These are phyloP conservation scores for Craterostigma plantagineum DNA, from an alignment of 257 asterid genomes.

Conservation along the genomic window DNA sequence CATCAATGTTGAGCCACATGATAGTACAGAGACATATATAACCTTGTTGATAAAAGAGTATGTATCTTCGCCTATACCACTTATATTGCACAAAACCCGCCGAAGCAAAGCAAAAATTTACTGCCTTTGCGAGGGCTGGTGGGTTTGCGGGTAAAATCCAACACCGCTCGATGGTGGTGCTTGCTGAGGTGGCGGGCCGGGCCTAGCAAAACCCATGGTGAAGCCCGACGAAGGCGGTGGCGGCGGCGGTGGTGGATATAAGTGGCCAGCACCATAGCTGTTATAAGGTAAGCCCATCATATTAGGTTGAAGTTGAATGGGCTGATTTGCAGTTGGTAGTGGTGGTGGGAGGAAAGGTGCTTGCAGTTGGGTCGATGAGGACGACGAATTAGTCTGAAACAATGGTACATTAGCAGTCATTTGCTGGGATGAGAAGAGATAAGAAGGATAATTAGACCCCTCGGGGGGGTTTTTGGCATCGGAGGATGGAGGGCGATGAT, in stretches of 20 bases:
- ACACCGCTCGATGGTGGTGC: conserved; percentile 27
- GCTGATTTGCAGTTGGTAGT: conserved; percentile 21
- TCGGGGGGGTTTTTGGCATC: conserved; percentile 26
- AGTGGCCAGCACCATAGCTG: conserved; percentile 29
- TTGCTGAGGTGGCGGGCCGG: conserved; percentile 32
- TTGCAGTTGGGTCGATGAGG: conserved; percentile 27
- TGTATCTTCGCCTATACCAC: too few species aligned
- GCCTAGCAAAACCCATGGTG: conserved; percentile 28
- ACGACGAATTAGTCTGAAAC: conserved; percentile 23
- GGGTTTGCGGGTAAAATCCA: conserved; percentile 78
- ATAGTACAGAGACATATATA: too few species aligned
- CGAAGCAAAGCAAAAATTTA: conserved; percentile 11
- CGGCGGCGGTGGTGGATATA: conserved; percentile 10
- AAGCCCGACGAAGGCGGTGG: conserved; percentile 23
- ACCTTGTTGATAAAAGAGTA: too few species aligned
- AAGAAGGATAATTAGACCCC: conserved; percentile 21
- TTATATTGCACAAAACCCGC: too few species aligned
- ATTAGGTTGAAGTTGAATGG: conserved; percentile 14
- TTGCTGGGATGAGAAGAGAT: conserved; percentile 30
- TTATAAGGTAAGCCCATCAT: conserved; percentile 30
- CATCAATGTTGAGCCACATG: too few species aligned
- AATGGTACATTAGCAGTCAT: conserved; percentile 25
- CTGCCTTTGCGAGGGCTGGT: conserved; percentile 73
- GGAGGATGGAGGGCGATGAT: conserved; percentile 24
- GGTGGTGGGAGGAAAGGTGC: conserved; percentile 26